Evolutionary conservation across 768 basidiomycete species (phyloP), one percentile per base, ranked within the genome.

Genomic region (Lyophyllum shimeji): DNA sequence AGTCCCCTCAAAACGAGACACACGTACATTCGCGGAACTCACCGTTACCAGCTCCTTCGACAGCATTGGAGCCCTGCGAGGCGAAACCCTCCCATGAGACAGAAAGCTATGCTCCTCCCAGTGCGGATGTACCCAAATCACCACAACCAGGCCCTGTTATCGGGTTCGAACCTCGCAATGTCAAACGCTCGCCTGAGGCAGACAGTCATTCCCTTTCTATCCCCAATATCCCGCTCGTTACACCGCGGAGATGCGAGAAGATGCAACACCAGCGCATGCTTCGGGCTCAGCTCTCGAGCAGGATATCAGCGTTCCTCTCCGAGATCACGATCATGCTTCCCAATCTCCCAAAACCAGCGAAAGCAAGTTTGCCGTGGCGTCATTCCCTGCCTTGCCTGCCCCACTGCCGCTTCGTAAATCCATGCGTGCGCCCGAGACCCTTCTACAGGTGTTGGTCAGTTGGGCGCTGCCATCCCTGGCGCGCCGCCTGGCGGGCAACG

Each of bases 381-480:
- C 76, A 39, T 85, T 89, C 61, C 84, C 87, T 1, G 72, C 75
- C n/a, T 76, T 90, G 27, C 87, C 88, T 21, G 85, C 82, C 3
- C 87, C 88, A 1, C 79, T 84, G 49, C 83, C 87, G 3, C 70
- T 89, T 48, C 83, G 85, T 23, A 91, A 90, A 70, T 89, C 87
- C 0, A 78, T 82, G 57, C 81, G 82, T 23, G 62, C 74, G 12
- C 73, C 31, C 76, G 76, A 18, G 87, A 86, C 18, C 67, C 77
- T 40, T 75, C 74, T 1, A 57, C 64, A 9, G 69, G 69, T 39
- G 45, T 64, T 20, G 62, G 60, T 31, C 60, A 68, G 29, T 55
- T 73, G 20, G 74, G 75, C 3, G 69, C 69, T 20, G 72, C 72
- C 15, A 78, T 77, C 2, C 75, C 79, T 37, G 74, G 76, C n/a